Evolutionary conservation across 345 rosid species (phyloP).

Genomic region (Streptanthus diversifolius): DNA sequence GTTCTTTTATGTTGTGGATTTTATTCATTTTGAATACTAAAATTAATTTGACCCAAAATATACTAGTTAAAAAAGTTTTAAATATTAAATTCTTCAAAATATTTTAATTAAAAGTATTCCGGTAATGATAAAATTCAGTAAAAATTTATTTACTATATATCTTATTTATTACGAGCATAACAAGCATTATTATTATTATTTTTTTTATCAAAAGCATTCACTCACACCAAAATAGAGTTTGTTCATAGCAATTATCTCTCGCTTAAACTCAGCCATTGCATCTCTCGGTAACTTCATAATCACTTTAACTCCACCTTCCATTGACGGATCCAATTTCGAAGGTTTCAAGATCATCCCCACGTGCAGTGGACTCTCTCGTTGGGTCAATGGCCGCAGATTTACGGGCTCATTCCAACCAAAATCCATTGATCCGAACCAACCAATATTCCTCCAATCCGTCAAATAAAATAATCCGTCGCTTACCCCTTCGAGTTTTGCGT

Average conservation of each 20-base stretch:
- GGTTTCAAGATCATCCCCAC: neutral
- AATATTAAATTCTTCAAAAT: too few relatives aligned
- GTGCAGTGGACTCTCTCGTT: neutral
- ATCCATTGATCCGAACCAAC: slow-evolving; percentile 20
- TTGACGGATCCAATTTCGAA: slow-evolving; percentile 12
- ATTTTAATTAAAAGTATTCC: too few relatives aligned
- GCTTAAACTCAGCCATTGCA: neutral
- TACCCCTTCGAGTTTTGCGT: slow-evolving; percentile 20
- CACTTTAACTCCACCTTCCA: slow-evolving; percentile 34
- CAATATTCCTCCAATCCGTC: slow-evolving; percentile 44
- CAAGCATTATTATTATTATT: too few relatives aligned
- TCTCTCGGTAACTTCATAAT: neutral
- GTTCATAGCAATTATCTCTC: neutral
- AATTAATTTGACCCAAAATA: too few relatives aligned
- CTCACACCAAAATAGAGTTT: neutral
- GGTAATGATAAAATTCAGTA: too few relatives aligned
- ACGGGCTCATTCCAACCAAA: slow-evolving; percentile 44
- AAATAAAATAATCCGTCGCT: slow-evolving; percentile 28
- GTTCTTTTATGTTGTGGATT: too few relatives aligned
- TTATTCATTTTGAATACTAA: too few relatives aligned
- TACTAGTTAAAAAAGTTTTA: too few relatives aligned
- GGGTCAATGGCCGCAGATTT: slow-evolving; percentile 30
- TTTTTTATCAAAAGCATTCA: too few relatives aligned
- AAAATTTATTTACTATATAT: too few relatives aligned
- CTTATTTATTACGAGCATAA: too few relatives aligned